Percentiles rank a stretch among this genome's conserved stretches.
Conservation (phyloP, 345 rosid species). For the Eutrema heterophyllum region DNA sequence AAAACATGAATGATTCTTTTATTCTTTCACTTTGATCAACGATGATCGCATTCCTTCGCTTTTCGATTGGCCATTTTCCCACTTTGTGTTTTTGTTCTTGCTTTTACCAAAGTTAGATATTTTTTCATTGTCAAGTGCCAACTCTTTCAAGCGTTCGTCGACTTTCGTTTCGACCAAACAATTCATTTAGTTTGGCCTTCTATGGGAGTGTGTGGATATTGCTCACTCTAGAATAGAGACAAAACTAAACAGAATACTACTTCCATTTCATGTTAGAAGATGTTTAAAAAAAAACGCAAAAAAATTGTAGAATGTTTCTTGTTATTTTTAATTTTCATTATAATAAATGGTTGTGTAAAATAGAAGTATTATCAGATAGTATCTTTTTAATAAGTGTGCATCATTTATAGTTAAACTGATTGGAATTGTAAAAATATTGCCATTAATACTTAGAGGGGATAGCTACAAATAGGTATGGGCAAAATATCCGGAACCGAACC, state of each 20-base stretch:
- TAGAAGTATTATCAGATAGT: not conserved
- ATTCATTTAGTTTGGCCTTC: slow-evolving; percentile 2
- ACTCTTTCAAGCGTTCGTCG: slow-evolving; percentile 5
- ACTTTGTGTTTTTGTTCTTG: slow-evolving; percentile 12
- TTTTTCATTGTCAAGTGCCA: slow-evolving; percentile 8
- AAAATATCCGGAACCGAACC: too few species aligned
- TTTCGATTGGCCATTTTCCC: not conserved
- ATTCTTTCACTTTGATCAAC: slow-evolving; percentile 19
- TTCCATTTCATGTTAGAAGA: not conserved
- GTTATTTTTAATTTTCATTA: not conserved
- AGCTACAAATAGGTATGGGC: too few species aligned
- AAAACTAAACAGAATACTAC: not conserved
- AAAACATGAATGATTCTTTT: slow-evolving; percentile 10
- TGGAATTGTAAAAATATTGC: not conserved
- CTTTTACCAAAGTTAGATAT: slow-evolving; percentile 15
- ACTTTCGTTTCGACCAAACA: slow-evolving; percentile 20
- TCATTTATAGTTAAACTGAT: not conserved
- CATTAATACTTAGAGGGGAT: not conserved
- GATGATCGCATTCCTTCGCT: not conserved
- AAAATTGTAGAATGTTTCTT: too few species aligned
- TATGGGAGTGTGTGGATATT: slow-evolving; percentile 17
- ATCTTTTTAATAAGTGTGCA: too few species aligned
- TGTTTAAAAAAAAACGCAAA: too few species aligned
- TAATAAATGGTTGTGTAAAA: not conserved
- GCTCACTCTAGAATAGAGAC: not conserved